Evolutionary conservation across 1,284 basidiomycete genomes (phyloP).

Genomic region (Papiliotrema laurentii): DNA sequence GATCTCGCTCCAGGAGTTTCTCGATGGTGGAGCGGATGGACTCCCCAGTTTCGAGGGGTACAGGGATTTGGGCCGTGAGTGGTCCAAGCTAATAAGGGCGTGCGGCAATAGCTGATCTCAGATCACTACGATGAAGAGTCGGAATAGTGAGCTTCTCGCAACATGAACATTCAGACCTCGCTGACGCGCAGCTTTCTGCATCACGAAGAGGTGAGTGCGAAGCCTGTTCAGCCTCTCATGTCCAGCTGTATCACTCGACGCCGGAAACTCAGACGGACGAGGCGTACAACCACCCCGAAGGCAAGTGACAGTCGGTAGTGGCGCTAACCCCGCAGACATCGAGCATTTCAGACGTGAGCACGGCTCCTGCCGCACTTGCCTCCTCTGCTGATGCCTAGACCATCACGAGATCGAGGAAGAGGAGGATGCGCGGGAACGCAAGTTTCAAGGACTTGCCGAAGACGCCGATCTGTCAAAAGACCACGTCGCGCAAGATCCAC

Average conservation of each 20-base stretch:
- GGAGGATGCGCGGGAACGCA: conserved; percentile 60
- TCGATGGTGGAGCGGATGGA: conserved; percentile 2
- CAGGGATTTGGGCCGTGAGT: conserved; percentile 78
- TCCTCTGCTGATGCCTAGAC: conserved; percentile 61
- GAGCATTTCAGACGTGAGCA: conserved; percentile 38
- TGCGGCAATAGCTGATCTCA: conserved; percentile 7
- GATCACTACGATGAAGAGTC: conserved; percentile 51
- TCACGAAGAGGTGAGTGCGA: conserved; percentile 73
- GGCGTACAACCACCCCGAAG: conserved; percentile 88
- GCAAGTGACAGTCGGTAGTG: conserved; percentile 49
- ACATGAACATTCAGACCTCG: not conserved
- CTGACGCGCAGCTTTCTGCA: conserved; percentile 61
- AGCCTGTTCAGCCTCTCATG: not conserved
- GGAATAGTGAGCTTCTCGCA: conserved; percentile 46
- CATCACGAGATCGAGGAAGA: conserved; percentile 78
- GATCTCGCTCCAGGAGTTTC: conserved; percentile 65
- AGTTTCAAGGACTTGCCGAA: conserved; percentile 39
- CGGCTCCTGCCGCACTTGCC: too few relatives aligned
- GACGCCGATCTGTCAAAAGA: conserved; percentile 38
- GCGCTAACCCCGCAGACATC: conserved; percentile 31
- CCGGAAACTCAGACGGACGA: conserved; percentile 97
- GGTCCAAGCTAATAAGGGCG: not conserved
- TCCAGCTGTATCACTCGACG: conserved; percentile 82
- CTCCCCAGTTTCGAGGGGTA: conserved; percentile 52
- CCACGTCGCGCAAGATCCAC: conserved; percentile 40